phyloP scores from a whole-genome alignment of 306 rosid species.

The Prunus mira region DNA sequence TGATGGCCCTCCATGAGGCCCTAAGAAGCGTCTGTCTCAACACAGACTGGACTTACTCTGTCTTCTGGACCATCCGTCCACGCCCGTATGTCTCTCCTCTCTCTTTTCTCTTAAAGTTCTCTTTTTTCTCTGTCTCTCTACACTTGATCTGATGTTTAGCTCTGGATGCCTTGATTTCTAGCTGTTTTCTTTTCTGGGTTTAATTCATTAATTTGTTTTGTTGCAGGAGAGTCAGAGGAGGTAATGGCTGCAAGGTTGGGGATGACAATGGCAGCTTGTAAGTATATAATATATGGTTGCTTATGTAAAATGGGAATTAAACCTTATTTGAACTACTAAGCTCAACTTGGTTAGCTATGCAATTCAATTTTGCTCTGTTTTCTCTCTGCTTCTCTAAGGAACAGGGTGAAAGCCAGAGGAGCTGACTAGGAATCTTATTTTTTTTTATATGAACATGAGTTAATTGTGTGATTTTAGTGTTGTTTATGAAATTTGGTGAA shows the following conservation, averaged over 20 bases:
- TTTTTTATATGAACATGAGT: not conserved
- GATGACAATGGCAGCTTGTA: conserved; percentile 96
- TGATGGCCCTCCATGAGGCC: conserved; percentile 99
- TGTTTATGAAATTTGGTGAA: conserved; percentile 23
- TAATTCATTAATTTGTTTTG: conserved; percentile 19
- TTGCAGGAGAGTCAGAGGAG: conserved; percentile 93
- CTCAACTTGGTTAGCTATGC: not conserved
- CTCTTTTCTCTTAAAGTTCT: conserved; percentile 12
- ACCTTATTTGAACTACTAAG: not conserved
- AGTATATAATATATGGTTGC: conserved; percentile 15
- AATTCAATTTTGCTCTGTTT: not conserved
- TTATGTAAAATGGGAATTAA: too few species aligned
- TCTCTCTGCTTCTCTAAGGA: not conserved
- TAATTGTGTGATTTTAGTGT: not conserved
- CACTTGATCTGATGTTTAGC: conserved; percentile 3
- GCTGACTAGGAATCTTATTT: too few species aligned
- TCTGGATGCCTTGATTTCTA: conserved; percentile 8
- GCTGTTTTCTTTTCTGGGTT: conserved; percentile 32
- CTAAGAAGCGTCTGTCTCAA: conserved; percentile 73
- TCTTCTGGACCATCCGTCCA: conserved; percentile 99
- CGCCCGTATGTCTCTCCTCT: conserved; percentile 75
- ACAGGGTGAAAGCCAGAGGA: too few species aligned
- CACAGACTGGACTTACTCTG: conserved; percentile 99
- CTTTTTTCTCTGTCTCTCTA: not conserved
- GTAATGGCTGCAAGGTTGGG: conserved; percentile 99